Evolutionary conservation across 768 basidiomycete species (phyloP).

Genomic region (Mycena maculata): DNA sequence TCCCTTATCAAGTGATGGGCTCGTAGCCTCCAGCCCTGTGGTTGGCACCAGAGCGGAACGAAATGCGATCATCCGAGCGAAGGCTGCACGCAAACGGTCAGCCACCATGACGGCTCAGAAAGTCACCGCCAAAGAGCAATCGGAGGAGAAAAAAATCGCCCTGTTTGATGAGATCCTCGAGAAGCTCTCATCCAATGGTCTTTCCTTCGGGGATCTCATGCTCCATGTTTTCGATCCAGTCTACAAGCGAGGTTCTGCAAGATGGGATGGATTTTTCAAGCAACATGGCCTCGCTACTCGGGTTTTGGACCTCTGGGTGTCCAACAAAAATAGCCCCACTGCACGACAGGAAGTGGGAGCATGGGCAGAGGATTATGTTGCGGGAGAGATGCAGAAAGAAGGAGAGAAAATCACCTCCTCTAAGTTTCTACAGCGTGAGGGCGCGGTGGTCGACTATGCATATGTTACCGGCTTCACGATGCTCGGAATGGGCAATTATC

Average conservation of each 20-base stretch:
- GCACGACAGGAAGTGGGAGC: constrained; percentile 30
- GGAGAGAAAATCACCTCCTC: constrained; percentile 35
- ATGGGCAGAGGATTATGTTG: constrained; percentile 42
- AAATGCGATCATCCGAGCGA: background rate
- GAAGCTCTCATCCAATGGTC: constrained; percentile 8
- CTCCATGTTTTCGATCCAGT: constrained; percentile 43
- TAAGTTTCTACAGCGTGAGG: constrained; percentile 32
- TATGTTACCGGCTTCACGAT: constrained; percentile 33
- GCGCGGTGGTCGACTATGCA: constrained; percentile 16
- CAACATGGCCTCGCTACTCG: constrained; percentile 4
- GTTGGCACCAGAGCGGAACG: constrained; percentile 16
- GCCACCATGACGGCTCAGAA: background rate
- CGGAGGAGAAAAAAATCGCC: background rate
- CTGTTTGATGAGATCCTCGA: constrained; percentile 22
- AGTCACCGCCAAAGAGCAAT: background rate
- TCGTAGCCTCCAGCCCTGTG: background rate
- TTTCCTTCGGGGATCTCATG: constrained; percentile 37
- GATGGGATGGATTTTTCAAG: constrained; percentile 43
- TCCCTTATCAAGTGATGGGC: constrained; percentile 21
- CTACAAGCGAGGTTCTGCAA: constrained; percentile 27
- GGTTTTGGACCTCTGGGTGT: constrained; percentile 45
- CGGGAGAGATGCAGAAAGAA: constrained; percentile 27
- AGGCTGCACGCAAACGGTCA: constrained; percentile 4
- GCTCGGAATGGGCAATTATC: background rate
- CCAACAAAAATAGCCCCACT: constrained; percentile 31